Base-by-base conservation (phyloP, 805 yeast genomes). In the Torulaspora microellipsoides region DNA sequence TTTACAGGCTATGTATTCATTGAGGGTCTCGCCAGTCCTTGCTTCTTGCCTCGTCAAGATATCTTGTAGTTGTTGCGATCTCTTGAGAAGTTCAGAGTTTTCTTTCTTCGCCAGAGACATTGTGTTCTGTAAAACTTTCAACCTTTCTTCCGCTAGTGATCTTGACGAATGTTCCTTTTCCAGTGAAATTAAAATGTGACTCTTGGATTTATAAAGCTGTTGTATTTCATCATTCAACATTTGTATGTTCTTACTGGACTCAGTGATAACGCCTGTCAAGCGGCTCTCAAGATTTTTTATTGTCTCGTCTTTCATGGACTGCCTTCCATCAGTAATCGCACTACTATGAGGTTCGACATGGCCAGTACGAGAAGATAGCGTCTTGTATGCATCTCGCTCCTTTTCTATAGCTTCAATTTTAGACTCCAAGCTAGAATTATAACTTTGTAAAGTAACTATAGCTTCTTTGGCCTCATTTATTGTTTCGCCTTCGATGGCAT, bases 341-440 rank as follows among this genome's bases (percentile, higher is more conserved):
- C 10, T 23, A 8, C 15, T 11, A 6, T 25, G 34, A 27, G n/a
- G 20, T 15, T 40, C 31, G 2, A 13, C 36, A 11, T 34, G 17
- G 11, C 36, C 10, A 8, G 20, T 30, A 20, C 31, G 29, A 10
- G 38, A 29, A 3, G 39, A 27, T 10, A 38, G 25, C 9, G 48
- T 32, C 56, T 80, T 72, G 53, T 81, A 73, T 67, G 80, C 77
- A 53, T 89, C 95, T 43, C 89, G 75, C 60, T 86, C 95, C 48
- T 79, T 75, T 3, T 73, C 66, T 2, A 78, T 71, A 1, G 83
- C 73, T 9, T 70, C 75, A 34, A 81, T 60, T 56, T 77, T 78
- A 2, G 72, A 57, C 49, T 76, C 77, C 8, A 78, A 57, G 13
- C 73, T 67, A 15, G 72, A 69, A 31, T 85, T 65, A 50, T 82